Conservation (phyloP, 768 basidiomycete genomes). For the Pilatotrama ljubarskyi region DNA sequence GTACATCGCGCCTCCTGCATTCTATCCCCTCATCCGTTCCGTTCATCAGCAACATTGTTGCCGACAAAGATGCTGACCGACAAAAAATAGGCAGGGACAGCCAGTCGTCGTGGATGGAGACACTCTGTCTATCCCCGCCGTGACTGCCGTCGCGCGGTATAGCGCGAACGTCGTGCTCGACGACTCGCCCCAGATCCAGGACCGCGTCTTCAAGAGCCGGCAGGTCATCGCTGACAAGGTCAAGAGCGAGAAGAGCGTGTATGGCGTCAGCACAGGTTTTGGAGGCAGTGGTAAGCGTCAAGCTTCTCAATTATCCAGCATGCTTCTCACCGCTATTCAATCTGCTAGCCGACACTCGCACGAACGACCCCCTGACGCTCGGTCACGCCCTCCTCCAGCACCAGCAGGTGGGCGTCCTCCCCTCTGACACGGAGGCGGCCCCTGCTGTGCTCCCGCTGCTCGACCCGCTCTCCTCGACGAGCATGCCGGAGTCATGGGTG, state of each 20-base stretch:
- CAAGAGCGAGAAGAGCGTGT: conserved; percentile 65
- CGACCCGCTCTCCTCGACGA: conserved; percentile 64
- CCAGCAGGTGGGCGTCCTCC: conserved; percentile 73
- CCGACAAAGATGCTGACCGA: background rate
- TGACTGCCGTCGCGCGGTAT: conserved; percentile 75
- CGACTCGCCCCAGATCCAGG: conserved; percentile 45
- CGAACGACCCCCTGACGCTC: conserved; percentile 68
- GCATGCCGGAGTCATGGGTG: conserved; percentile 88
- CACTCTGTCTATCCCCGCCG: conserved; percentile 70
- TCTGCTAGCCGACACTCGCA: conserved; percentile 72
- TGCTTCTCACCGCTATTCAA: conserved; percentile 7
- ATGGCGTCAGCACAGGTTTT: conserved; percentile 86
- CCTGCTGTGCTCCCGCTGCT: conserved; percentile 63
- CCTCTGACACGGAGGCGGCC: conserved; percentile 51
- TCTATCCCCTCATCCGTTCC: background rate
- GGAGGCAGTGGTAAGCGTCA: conserved; percentile 66
- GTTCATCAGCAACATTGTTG: background rate
- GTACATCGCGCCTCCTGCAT: background rate
- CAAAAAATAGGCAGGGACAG: conserved; percentile 53
- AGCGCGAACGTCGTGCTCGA: conserved; percentile 52
- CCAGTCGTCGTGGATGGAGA: conserved; percentile 68
- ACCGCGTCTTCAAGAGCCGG: conserved; percentile 62
- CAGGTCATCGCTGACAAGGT: conserved; percentile 67
- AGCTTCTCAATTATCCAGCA: background rate
- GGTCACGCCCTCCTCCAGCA: conserved; percentile 85